phyloP scores from a whole-genome alignment of 805 yeast genomes.

The Priceomyces carsonii region DNA sequence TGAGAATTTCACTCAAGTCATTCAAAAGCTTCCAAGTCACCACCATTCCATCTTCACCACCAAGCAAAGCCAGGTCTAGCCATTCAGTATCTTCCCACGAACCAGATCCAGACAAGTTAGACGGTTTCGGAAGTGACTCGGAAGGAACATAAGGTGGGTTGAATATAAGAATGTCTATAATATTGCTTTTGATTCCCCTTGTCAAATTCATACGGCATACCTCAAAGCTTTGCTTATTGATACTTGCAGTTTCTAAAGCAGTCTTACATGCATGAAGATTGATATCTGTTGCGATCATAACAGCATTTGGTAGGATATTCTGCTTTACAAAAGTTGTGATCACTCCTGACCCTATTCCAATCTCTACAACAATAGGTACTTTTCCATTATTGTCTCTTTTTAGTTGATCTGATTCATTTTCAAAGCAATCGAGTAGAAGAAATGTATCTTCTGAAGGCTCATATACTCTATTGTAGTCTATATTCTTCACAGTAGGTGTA shows the following conservation, averaged over 20 bases:
- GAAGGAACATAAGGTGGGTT: constrained; percentile 98
- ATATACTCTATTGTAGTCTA: constrained; percentile 74
- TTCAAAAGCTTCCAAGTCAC: constrained; percentile 69
- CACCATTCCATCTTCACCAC: constrained; percentile 90
- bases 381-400: constrained; percentile 13
- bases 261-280: constrained; percentile 75
- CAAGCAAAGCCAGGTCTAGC: constrained; percentile 88
- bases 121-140: constrained; percentile 64
- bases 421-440: constrained; percentile 78
- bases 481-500: constrained; percentile 62
- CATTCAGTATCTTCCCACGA: constrained; percentile 65
- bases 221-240: constrained; percentile 24
- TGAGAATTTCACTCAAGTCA: constrained; percentile 51
- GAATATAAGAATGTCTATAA: constrained; percentile 75
- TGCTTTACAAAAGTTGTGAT: constrained; percentile 75
- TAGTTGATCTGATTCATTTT: constrained; percentile 49
- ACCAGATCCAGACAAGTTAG: no score
- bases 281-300: constrained; percentile 73
- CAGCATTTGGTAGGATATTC: constrained; percentile 50
- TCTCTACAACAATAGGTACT: constrained; percentile 66
- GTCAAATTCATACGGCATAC: constrained; percentile 59
- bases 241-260: constrained; percentile 19
- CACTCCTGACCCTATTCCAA: constrained; percentile 93
- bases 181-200: constrained; percentile 41
- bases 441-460: constrained; percentile 96